Base-by-base conservation (phyloP, 495 filamentous ascomycete genomes). In the Penicillium parvum region DNA sequence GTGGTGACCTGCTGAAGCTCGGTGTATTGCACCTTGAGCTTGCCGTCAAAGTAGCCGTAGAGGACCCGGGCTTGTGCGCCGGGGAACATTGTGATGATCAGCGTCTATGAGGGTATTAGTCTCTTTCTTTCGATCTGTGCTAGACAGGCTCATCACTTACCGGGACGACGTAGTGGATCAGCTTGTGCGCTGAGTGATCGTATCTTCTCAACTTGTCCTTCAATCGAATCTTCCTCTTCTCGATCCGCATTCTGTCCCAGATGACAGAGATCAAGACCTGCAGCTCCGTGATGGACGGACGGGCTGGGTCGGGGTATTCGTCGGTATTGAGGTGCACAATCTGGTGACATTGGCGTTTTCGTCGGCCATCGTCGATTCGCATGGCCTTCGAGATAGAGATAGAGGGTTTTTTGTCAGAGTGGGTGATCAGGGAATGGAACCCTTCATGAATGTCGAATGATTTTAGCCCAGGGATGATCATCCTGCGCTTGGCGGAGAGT, bases 61-160 rank as follows among this genome's bases (percentile, higher is more conserved):
- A 41, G 12, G 8, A 41, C 27, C 5, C 38, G 38, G 38, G 32
- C 18, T 12, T 41, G 27, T 7, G 25, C 38, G 3, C 38, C 17
- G 7, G 25, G 38, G 17, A 21, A 41, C n/a, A 41, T 21, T 1
- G 27, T 20, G 4, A 29, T 32, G 3, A 41, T 12, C 7, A 41
- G 38, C 5, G 27, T 18, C 38, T 30, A 14, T 32, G 11, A 12
- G 27, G n/a, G 4, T 21, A 2, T 21, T 11, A 29, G 26, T 17
- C 9, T 17, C 12, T 20, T 3, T n/a, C 15, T 11, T 27, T 27
- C 23, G 11, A 6, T 27, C 23, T 27, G 23, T 27, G 11, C 11
- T 3, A 12, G 11, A 10, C 2, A 25, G 1, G 10, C 35, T 25
- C n/a, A n/a, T 25, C 6, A 41, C 27, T 32, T 5, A 41, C 38